Base-by-base conservation (phyloP, 2,329 filamentous ascomycete species). In the Didymella exigua region DNA sequence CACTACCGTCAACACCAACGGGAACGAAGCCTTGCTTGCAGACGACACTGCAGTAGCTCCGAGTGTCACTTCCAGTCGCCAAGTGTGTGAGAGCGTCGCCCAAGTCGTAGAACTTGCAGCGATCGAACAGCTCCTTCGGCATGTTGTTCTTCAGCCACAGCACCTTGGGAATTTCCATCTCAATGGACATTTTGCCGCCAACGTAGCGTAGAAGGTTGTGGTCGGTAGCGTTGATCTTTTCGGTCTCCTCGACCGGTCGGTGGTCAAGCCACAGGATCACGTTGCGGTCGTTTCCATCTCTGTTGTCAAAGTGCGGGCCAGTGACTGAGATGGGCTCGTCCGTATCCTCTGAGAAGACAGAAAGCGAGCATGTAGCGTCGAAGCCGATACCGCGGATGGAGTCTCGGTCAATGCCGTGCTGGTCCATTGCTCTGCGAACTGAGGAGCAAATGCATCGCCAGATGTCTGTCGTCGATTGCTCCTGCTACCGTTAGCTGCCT, bases 91-190 rank as follows among this genome's bases (percentile, higher is more conserved):
- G 82, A 11, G 92, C 95, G 77, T 99, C 95, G 0, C 88, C 88
- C 68, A 99, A 78, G 71, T 99, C 95, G 76, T 96, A 99, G 73
- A 99, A 99, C 77, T 96, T 97, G 86, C 93, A 97, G 59, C 89
- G 87, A 51, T 88, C 87, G 69, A 98, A 99, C 14, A 95, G 81
- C 68, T 96, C 90, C 50, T 89, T 83, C 2, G 95, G 89, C 95
- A 99, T 98, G 78, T 98, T 86, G 77, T 96, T 96, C 84, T 98
- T 98, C 72, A 99, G 83, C 95, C 95, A 99, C 54, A 98, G 82
- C 1, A 97, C 91, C 79, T 99, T 99, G 61, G 95, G 95, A 51
- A 99, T 96, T 76, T 99, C 95, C 95, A 99, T 99, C 81, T 99
- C 95, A 62, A 97, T 93, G 74, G 91, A 96, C 95, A 99, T 99